Conservation (phyloP, 2,329 filamentous ascomycete genomes). For the Trichoderma simmonsii region DNA sequence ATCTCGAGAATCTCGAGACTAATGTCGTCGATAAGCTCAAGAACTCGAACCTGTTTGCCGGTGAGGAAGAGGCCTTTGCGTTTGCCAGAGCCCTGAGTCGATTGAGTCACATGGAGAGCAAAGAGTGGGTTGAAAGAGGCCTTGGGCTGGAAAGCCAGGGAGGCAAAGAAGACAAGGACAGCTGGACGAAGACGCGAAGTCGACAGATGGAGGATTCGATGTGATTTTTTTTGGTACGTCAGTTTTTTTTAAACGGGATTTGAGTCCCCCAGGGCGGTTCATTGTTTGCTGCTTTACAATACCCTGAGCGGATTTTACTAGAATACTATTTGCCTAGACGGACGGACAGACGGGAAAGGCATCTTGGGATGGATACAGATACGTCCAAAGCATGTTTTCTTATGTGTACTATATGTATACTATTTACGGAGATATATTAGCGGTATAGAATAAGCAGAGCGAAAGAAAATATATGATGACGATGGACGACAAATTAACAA, state of each 20-base stretch:
- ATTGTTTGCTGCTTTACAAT: neutral
- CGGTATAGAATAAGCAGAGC: neutral
- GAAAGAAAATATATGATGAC: neutral
- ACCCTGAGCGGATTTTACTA: constrained; percentile 4
- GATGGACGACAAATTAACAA: neutral
- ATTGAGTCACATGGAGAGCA: constrained; percentile 87
- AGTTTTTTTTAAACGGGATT: neutral
- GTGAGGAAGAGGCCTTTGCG: constrained; percentile 94
- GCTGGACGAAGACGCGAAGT: constrained; percentile 63
- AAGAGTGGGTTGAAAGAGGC: constrained; percentile 88
- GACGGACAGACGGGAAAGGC: neutral
- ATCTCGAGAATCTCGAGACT: constrained; percentile 82
- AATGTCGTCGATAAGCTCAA: constrained; percentile 83
- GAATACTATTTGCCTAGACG: neutral
- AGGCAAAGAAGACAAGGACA: constrained; percentile 62
- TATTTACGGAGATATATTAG: neutral
- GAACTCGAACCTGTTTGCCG: constrained; percentile 80
- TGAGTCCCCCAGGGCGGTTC: neutral
- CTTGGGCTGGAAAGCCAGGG: constrained; percentile 63
- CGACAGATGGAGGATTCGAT: constrained; percentile 67
- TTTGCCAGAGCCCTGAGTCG: constrained; percentile 86
- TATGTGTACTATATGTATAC: neutral
- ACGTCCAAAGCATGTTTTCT: neutral
- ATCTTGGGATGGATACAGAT: neutral
- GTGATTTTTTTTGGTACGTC: constrained; percentile 35